These are phyloP conservation scores for Pyracantha coccinea DNA, from an alignment of 331 rosid species.

Conservation along the genomic window DNA sequence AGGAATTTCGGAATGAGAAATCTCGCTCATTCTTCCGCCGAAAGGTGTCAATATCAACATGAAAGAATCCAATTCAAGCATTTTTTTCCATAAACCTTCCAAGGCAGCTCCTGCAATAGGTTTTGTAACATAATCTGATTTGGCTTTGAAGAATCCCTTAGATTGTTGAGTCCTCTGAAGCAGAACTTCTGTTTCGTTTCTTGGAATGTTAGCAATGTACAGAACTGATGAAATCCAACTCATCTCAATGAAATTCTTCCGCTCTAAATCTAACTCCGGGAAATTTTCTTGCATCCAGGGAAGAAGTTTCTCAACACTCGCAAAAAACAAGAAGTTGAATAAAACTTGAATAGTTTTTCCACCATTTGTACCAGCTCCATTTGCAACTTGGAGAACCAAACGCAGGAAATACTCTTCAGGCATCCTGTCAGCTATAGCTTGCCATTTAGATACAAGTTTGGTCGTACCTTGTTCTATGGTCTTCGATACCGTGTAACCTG, in stretches of 20 bases:
- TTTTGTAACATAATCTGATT: constrained; percentile 20
- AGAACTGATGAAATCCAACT: constrained; percentile 31
- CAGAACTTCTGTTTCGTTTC: constrained; percentile 3
- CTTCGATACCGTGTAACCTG: constrained; percentile 1
- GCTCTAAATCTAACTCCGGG: constrained; percentile 16
- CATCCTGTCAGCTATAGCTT: constrained; percentile 9
- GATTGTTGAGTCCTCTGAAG: neutral
- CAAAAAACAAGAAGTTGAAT: constrained; percentile 23
- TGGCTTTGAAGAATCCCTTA: constrained; percentile 11
- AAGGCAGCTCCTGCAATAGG: constrained; percentile 13
- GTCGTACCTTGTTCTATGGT: constrained; percentile 14
- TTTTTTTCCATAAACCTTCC: constrained; percentile 11
- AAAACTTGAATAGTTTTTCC: neutral
- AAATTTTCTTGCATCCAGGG: constrained; percentile 10
- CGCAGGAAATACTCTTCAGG: constrained; percentile 11
- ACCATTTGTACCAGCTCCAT: neutral
- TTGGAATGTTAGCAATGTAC: neutral
- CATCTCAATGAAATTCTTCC: constrained; percentile 18
- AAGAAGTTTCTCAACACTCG: neutral
- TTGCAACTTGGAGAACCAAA: neutral
- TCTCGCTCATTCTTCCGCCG: constrained; percentile 27
- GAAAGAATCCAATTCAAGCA: constrained; percentile 2
- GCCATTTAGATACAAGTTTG: constrained; percentile 25
- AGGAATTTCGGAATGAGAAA: constrained; percentile 17
- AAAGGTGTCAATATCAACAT: constrained; percentile 17